Conservation (phyloP, 2,329 filamentous ascomycete genomes). For the Colletotrichum siamense region DNA sequence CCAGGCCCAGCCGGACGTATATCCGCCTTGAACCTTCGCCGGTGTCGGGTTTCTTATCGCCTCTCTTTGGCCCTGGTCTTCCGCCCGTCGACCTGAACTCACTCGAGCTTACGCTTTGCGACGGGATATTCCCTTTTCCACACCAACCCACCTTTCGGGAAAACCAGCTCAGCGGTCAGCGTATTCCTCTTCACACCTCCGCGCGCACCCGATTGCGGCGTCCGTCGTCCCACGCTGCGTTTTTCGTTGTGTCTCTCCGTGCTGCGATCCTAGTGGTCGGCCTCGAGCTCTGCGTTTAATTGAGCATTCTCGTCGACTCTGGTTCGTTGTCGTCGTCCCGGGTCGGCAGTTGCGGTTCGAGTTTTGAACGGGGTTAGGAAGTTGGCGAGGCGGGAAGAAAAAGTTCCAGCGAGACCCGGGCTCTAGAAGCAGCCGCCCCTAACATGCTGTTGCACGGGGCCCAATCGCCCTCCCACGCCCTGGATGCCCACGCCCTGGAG, state of each 20-base stretch:
- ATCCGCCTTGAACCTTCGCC: background rate
- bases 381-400: background rate
- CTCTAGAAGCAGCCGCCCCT: background rate
- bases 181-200: background rate
- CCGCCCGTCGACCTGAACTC: background rate
- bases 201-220: background rate
- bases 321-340: background rate
- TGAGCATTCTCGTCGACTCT: background rate
- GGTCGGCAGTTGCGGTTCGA: background rate
- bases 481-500: slow-evolving; percentile 17
- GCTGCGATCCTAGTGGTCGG: slow-evolving; percentile 10
- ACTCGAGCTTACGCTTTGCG: background rate
- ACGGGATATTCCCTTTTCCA: slow-evolving; percentile 11
- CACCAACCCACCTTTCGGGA: background rate
- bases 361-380: background rate
- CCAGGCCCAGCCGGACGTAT: background rate
- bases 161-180: background rate
- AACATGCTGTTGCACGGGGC: slow-evolving; percentile 41
- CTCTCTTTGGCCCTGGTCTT: background rate
- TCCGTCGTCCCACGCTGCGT: background rate
- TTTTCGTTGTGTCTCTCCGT: slow-evolving; percentile 1
- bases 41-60: background rate
- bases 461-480: slow-evolving; percentile 30
- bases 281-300: background rate
- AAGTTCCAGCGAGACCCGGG: slow-evolving; percentile 13